These are phyloP conservation scores for Curvularia sp. DNA, from an alignment of 2,329 filamentous ascomycete species.

Conservation along the genomic window DNA sequence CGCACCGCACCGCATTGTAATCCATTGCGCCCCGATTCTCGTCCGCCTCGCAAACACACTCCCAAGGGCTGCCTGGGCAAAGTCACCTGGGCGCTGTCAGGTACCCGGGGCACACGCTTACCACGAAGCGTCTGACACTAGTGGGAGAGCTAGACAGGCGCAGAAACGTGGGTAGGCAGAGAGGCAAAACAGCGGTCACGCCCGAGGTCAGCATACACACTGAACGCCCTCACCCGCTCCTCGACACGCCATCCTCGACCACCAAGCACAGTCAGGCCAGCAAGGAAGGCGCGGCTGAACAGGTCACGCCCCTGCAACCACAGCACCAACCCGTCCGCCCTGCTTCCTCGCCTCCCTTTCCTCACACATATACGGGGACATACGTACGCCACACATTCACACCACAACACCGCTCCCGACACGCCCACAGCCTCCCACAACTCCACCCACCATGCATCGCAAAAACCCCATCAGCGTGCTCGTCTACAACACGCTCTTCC, in stretches of 20 bases:
- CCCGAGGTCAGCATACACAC: constrained; percentile 27
- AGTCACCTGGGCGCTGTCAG: constrained; percentile 21
- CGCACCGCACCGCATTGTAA: too few relatives aligned
- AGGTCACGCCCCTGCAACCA: constrained; percentile 22
- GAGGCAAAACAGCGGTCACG: constrained; percentile 32
- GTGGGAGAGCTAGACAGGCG: constrained; percentile 20
- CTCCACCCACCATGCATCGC: constrained; percentile 68
- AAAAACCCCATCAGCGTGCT: constrained; percentile 71
- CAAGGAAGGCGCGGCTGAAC: constrained; percentile 22
- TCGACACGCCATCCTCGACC: neutral
- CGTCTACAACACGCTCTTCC: constrained; percentile 77
- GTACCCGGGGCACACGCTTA: constrained; percentile 20
- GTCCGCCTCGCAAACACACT: neutral
- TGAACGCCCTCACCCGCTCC: constrained; percentile 2
- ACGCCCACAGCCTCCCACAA: constrained; percentile 14
- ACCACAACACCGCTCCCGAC: constrained; percentile 16
- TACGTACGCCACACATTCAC: neutral
- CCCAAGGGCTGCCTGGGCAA: constrained; percentile 4
- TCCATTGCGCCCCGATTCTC: too few relatives aligned
- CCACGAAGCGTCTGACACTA: constrained; percentile 26
- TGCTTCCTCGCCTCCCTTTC: constrained; percentile 5
- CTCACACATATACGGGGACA: constrained; percentile 7
- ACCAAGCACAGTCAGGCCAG: constrained; percentile 8
- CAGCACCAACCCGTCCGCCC: neutral
- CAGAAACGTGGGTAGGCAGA: constrained; percentile 22